Conservation (phyloP, 495 filamentous ascomycete genomes). For the Physcia stellaris region DNA sequence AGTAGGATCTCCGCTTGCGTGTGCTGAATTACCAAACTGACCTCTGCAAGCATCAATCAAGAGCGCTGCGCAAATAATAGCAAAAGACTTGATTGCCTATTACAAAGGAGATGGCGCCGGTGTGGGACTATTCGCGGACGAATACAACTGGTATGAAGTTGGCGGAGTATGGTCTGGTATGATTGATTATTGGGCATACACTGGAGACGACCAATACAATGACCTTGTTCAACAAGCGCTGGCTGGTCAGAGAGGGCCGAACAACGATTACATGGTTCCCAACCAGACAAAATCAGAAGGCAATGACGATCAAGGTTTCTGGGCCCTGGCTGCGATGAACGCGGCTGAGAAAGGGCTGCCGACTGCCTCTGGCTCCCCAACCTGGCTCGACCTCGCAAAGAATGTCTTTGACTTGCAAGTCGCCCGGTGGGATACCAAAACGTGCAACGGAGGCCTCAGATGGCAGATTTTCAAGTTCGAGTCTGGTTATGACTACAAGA, state of each 20-base stretch:
- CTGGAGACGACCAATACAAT: slow-evolving; percentile 60
- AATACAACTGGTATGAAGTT: slow-evolving; percentile 60
- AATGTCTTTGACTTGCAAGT: slow-evolving; percentile 53
- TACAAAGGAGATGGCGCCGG: too few relatives aligned
- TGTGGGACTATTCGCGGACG: slow-evolving; percentile 50
- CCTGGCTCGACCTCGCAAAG: slow-evolving; percentile 48
- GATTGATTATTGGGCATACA: slow-evolving; percentile 69
- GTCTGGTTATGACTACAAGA: slow-evolving; percentile 69
- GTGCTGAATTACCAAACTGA: too few relatives aligned
- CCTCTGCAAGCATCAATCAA: too few relatives aligned
- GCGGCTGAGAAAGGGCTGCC: slow-evolving; percentile 61
- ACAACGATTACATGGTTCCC: slow-evolving; percentile 50
- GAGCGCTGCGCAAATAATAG: too few relatives aligned
- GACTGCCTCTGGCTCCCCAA: slow-evolving; percentile 29
- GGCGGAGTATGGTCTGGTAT: slow-evolving; percentile 61
- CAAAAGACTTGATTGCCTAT: too few relatives aligned
- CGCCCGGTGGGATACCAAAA: slow-evolving; percentile 50
- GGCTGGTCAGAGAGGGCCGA: slow-evolving; percentile 51
- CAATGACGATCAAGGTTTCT: slow-evolving; percentile 73
- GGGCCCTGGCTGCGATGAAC: slow-evolving; percentile 59
- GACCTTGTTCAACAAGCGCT: slow-evolving; percentile 45
- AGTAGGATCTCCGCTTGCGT: too few relatives aligned
- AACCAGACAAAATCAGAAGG: slow-evolving; percentile 34
- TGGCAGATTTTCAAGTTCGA: slow-evolving; percentile 83
- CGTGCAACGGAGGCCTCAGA: slow-evolving; percentile 63